Percentiles rank a stretch among this genome's conserved stretches.
Evolutionary conservation across 495 filamentous ascomycete species (phyloP).

Genomic region (Penicillium crystallinum): DNA sequence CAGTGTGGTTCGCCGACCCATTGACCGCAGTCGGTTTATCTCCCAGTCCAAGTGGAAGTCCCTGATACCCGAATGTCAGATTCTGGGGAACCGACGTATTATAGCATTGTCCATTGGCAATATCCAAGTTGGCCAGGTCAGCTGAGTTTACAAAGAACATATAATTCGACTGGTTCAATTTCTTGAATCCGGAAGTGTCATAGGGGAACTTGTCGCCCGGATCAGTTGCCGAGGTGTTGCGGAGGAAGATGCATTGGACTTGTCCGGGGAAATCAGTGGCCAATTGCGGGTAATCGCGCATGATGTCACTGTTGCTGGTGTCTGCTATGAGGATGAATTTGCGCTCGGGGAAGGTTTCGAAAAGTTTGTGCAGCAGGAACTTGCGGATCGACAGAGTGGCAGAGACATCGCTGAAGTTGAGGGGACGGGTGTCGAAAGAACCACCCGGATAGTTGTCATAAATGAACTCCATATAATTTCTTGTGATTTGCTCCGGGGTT

Average conservation of each 20-base stretch:
- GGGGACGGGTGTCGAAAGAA: slow-evolving; percentile 68
- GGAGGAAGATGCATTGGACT: slow-evolving; percentile 73
- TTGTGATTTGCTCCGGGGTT: slow-evolving; percentile 71
- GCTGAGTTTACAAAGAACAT: slow-evolving; percentile 76
- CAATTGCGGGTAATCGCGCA: slow-evolving; percentile 67
- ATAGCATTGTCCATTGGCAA: slow-evolving; percentile 63
- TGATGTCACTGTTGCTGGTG: slow-evolving; percentile 72
- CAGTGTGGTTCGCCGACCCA: slow-evolving; percentile 16
- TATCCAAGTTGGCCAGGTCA: slow-evolving; percentile 62
- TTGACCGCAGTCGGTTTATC: slow-evolving; percentile 7
- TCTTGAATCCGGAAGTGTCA: slow-evolving; percentile 64
- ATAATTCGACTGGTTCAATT: slow-evolving; percentile 55
- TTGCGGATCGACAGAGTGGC: slow-evolving; percentile 67
- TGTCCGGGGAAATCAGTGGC: slow-evolving; percentile 58
- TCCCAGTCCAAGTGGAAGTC: slow-evolving; percentile 39
- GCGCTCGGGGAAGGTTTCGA: slow-evolving; percentile 68
- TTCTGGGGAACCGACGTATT: slow-evolving; percentile 60
- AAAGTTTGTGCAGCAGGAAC: slow-evolving; percentile 61
- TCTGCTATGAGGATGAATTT: slow-evolving; percentile 74
- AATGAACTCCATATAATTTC: slow-evolving; percentile 78
- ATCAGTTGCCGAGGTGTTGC: slow-evolving; percentile 70
- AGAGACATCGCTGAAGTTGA: slow-evolving; percentile 70
- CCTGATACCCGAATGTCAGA: slow-evolving; percentile 65
- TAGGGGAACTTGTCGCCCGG: slow-evolving; percentile 60
- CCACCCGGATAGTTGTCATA: slow-evolving; percentile 66